Conservation (phyloP, 345 rosid genomes). For the Capsella bursapastoris region DNA sequence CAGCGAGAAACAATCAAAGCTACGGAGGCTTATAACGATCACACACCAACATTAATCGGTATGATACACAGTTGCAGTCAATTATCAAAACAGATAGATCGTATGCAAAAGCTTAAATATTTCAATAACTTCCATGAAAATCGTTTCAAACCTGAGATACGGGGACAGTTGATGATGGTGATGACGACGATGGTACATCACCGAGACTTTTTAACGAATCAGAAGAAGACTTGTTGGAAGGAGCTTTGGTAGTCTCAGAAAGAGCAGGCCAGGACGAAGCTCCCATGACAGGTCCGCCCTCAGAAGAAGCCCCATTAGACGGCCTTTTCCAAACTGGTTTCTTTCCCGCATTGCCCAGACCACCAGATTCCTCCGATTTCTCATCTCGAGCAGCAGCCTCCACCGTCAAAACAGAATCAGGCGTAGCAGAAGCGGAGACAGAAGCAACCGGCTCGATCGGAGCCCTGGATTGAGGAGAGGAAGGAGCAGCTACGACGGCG, state of each 20-base stretch:
- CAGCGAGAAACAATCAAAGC: constrained; percentile 21
- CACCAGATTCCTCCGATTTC: constrained; percentile 39
- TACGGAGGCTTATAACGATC: constrained; percentile 3
- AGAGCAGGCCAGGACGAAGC: constrained; percentile 47
- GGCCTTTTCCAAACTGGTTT: constrained; percentile 78
- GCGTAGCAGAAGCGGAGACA: constrained; percentile 30
- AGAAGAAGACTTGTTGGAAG: constrained; percentile 46
- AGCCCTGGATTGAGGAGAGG: constrained; percentile 31
- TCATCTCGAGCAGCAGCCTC: constrained; percentile 43
- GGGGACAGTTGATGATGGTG: constrained; percentile 11
- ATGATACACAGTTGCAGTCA: constrained; percentile 2
- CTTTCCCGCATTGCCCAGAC: constrained; percentile 64
- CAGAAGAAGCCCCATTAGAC: constrained; percentile 55
- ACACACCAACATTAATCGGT: constrained; percentile 12
- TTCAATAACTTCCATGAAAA: not conserved
- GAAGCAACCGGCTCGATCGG: constrained; percentile 41
- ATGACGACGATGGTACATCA: constrained; percentile 28
- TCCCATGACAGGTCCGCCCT: constrained; percentile 57
- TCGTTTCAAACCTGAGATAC: constrained; percentile 35
- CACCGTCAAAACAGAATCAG: constrained; percentile 36
- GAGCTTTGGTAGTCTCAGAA: constrained; percentile 58
- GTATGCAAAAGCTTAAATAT: not conserved
- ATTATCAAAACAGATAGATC: constrained; percentile 2
- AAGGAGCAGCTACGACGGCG: constrained; percentile 27
- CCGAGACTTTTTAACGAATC: constrained; percentile 44